phyloP scores from a whole-genome alignment of 2,329 filamentous ascomycete genomes.

The Fusarium tuaranense region DNA sequence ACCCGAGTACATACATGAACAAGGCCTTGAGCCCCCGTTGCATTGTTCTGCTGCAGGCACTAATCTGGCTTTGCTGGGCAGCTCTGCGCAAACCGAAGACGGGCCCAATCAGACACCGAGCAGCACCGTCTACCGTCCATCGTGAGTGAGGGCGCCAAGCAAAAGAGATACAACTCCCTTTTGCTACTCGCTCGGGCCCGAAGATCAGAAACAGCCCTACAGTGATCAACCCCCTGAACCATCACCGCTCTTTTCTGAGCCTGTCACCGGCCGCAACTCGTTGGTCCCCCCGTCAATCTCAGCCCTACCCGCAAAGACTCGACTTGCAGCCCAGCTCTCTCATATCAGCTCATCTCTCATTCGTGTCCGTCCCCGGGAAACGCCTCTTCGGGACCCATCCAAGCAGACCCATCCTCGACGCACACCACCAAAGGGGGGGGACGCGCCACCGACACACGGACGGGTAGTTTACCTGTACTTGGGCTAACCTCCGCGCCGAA shows the following conservation, averaged over 20 bases:
- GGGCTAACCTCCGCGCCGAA: conserved; percentile 1
- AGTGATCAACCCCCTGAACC: neutral
- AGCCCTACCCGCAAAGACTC: conserved; percentile 18
- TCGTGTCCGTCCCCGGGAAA: neutral
- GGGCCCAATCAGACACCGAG: conserved; percentile 6
- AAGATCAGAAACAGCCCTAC: conserved; percentile 26
- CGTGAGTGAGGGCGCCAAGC: conserved; percentile 8
- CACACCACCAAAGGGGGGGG: neutral
- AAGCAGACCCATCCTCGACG: neutral
- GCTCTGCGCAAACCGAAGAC: neutral
- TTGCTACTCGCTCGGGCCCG: conserved; percentile 24
- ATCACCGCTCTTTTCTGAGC: conserved; percentile 3
- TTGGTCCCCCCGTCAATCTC: conserved; percentile 22
- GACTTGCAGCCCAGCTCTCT: conserved; percentile 25
- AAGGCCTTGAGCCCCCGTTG: no score
- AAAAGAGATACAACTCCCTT: conserved; percentile 4
- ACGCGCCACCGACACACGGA: neutral
- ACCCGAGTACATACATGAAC: conserved; percentile 14
- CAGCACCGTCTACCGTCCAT: neutral
- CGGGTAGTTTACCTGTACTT: neutral
- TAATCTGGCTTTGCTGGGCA: neutral
- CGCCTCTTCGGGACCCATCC: conserved; percentile 19
- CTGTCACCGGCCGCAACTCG: conserved; percentile 22
- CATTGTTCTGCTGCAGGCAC: neutral
- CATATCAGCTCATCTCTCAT: conserved; percentile 4